Evolutionary conservation across 768 basidiomycete species (phyloP).

Genomic region (Termitomyces heimii): DNA sequence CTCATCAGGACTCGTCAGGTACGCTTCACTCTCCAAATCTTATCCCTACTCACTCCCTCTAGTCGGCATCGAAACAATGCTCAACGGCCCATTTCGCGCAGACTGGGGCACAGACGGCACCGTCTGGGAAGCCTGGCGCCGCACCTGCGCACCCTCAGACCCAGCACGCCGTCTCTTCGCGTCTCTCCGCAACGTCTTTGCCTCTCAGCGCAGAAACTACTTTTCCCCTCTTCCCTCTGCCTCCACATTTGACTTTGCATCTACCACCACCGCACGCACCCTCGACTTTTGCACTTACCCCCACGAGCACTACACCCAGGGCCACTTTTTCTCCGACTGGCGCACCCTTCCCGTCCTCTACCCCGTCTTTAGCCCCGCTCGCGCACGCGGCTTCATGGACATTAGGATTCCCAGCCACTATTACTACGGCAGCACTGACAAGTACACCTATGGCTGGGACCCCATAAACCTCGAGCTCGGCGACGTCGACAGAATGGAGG

Average conservation of each 20-base stretch:
- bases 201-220: slow-evolving; percentile 20
- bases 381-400: slow-evolving; percentile 79
- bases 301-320: slow-evolving; percentile 81
- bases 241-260: slow-evolving; percentile 60
- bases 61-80: slow-evolving; percentile 43
- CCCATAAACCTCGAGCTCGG: slow-evolving; percentile 63
- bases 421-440: slow-evolving; percentile 76
- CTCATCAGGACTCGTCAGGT: slow-evolving; percentile 37
- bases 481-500: slow-evolving; percentile 80
- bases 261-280: slow-evolving; percentile 47
- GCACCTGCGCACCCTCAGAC: slow-evolving; percentile 79
- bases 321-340: slow-evolving; percentile 98
- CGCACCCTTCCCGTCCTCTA: slow-evolving; percentile 82
- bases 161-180: slow-evolving; percentile 80
- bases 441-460: slow-evolving; percentile 93
- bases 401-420: slow-evolving; percentile 96
- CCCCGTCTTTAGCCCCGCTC: slow-evolving; percentile 92
- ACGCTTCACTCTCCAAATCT: neutral
- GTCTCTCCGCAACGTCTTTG: slow-evolving; percentile 55
- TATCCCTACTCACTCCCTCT: neutral
- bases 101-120: slow-evolving; percentile 84
- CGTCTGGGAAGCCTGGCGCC: slow-evolving; percentile 92
- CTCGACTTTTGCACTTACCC: slow-evolving; percentile 80
- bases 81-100: slow-evolving; percentile 63
- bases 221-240: slow-evolving; percentile 16